These are phyloP conservation scores for Salix koriyanagi DNA, from an alignment of 345 rosid genomes.

Conservation along the genomic window DNA sequence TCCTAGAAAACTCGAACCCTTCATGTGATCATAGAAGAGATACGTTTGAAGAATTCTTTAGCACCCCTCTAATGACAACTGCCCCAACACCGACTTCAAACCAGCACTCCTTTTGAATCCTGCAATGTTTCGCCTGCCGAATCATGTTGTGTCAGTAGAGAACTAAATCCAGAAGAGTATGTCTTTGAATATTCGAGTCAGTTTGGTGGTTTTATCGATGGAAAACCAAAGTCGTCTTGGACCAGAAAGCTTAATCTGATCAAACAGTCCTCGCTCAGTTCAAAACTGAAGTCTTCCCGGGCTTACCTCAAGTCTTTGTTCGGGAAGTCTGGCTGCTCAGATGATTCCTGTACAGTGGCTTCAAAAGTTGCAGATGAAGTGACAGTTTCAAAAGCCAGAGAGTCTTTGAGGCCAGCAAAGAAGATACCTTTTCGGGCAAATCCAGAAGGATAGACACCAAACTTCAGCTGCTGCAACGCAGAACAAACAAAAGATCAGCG, in stretches of 20 bases:
- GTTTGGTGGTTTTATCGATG: conserved; percentile 20
- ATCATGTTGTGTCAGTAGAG: conserved; percentile 69
- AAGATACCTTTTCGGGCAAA: conserved; percentile 46
- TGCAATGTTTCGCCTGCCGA: conserved; percentile 74
- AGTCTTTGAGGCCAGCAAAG: conserved; percentile 23
- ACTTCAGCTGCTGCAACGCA: not conserved
- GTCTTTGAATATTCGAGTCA: conserved; percentile 34
- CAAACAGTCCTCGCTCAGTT: conserved; percentile 46
- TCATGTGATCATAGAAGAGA: conserved; percentile 18
- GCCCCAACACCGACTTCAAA: conserved; percentile 47
- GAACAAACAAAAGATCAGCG: conserved; percentile 13
- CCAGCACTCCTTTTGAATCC: conserved; percentile 78
- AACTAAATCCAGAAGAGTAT: conserved; percentile 61
- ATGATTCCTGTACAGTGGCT: conserved; percentile 48
- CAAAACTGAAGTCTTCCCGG: conserved; percentile 74
- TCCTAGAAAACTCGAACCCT: conserved; percentile 38
- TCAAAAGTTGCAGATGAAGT: conserved; percentile 44
- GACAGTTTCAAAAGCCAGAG: conserved; percentile 33
- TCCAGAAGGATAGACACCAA: conserved; percentile 25
- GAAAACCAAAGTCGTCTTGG: conserved; percentile 61
- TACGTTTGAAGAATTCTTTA: conserved; percentile 44
- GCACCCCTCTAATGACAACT: conserved; percentile 58
- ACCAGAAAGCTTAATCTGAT: conserved; percentile 47
- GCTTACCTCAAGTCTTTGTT: conserved; percentile 65
- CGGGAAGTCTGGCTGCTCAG: conserved; percentile 55